A percentile compares a stretch with the other conserved stretches of the same genome.
phyloP scores from a whole-genome alignment of 768 basidiomycete genomes.

The Pulveroboletus sp. region DNA sequence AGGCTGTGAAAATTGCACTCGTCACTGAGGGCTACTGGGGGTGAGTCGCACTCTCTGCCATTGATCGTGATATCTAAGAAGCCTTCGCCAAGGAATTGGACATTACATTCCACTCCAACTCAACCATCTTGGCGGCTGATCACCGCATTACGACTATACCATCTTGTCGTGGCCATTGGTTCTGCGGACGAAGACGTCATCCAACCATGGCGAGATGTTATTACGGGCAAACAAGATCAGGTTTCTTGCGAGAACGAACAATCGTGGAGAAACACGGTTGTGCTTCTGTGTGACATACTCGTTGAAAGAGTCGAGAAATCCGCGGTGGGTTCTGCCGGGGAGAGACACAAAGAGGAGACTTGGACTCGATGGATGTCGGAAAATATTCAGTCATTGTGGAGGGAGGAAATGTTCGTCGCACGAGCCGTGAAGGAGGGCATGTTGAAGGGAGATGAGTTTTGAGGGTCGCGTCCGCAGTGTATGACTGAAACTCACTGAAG shows the following conservation, averaged over 20 bases:
- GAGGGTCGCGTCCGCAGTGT: not conserved
- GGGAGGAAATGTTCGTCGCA: constrained; percentile 55
- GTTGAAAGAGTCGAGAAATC: constrained; percentile 29
- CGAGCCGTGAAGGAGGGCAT: constrained; percentile 43
- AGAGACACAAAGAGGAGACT: not conserved
- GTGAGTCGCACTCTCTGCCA: constrained; percentile 38
- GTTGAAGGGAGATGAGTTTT: constrained; percentile 46
- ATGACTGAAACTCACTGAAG: not conserved
- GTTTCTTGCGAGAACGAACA: constrained; percentile 48
- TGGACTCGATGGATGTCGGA: constrained; percentile 35
- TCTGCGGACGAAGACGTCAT: constrained; percentile 30
- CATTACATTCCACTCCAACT: constrained; percentile 59
- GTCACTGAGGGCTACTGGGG: constrained; percentile 76
- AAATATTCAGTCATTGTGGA: constrained; percentile 52
- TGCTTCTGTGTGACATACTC: constrained; percentile 36
- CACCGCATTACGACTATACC: constrained; percentile 62
- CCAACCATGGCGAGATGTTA: constrained; percentile 50
- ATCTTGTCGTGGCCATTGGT: constrained; percentile 36
- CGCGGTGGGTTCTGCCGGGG: not conserved
- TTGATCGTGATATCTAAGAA: not conserved
- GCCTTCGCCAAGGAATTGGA: constrained; percentile 62
- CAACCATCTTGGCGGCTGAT: constrained; percentile 81
- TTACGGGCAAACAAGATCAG: constrained; percentile 39
- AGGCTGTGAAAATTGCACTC: constrained; percentile 50
- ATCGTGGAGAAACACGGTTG: constrained; percentile 41